Percentiles rank a stretch among this genome's conserved stretches.
Evolutionary conservation across 2,329 filamentous ascomycete genomes (phyloP).

Genomic region (Lomentospora prolificans): DNA sequence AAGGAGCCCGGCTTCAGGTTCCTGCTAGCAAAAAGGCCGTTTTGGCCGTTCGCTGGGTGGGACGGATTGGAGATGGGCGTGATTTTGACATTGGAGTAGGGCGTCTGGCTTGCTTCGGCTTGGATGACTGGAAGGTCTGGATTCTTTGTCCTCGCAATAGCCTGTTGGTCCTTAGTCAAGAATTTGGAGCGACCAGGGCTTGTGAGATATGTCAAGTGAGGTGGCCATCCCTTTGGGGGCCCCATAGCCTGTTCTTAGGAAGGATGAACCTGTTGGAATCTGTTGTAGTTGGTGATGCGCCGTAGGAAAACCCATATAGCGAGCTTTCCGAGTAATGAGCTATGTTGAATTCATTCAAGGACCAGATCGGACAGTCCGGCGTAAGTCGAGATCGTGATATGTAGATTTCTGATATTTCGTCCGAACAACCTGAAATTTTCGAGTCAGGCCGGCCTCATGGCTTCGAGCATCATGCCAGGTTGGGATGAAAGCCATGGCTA

Average conservation of each 20-base stretch:
- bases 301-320: too few relatives aligned
- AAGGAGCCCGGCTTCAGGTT: conserved; percentile 43
- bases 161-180: conserved; percentile 31
- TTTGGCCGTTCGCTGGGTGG: conserved; percentile 50
- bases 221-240: conserved; percentile 46
- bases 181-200: conserved; percentile 36
- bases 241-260: neutral
- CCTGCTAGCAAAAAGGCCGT: conserved; percentile 49
- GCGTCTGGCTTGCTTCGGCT: conserved; percentile 26
- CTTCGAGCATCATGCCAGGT: too few relatives aligned
- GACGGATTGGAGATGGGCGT: conserved; percentile 35
- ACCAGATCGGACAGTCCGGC: too few relatives aligned
- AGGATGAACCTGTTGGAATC: neutral
- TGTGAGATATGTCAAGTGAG: conserved; percentile 40
- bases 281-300: neutral
- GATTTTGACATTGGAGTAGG: conserved; percentile 43
- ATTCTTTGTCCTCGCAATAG: conserved; percentile 14
- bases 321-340: too few relatives aligned
- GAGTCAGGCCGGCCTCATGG: too few relatives aligned
- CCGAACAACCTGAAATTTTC: too few relatives aligned
- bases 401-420: too few relatives aligned
- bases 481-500: too few relatives aligned
- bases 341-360: too few relatives aligned
- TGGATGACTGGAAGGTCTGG: conserved; percentile 21
- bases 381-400: too few relatives aligned